A percentile compares a stretch with the other conserved stretches of the same genome.
Conservation (phyloP, 306 rosid genomes). For the Inga oerstediana region DNA sequence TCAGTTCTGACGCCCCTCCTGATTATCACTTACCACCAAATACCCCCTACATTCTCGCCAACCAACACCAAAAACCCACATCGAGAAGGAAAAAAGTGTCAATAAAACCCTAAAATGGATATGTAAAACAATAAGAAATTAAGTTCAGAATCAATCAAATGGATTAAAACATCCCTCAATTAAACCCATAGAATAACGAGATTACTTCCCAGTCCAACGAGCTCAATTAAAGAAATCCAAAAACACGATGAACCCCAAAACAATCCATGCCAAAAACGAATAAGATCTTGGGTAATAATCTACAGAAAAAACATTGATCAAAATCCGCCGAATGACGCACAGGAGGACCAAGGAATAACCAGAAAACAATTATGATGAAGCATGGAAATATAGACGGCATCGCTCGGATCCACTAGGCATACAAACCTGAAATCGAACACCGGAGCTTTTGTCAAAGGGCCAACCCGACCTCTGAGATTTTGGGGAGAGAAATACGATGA, state of each 20-base stretch:
- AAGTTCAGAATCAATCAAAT: slow-evolving; percentile 39
- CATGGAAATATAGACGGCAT: slow-evolving; percentile 22
- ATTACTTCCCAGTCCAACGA: slow-evolving; percentile 35
- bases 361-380: slow-evolving; percentile 1
- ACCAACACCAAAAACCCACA: slow-evolving; percentile 47
- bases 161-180: slow-evolving; percentile 17
- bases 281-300: slow-evolving; percentile 54
- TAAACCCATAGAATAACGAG: slow-evolving; percentile 37
- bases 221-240: slow-evolving; percentile 36
- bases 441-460: slow-evolving; percentile 56
- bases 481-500: slow-evolving; percentile 49
- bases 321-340: slow-evolving; percentile 44
- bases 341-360: not conserved
- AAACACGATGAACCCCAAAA: slow-evolving; percentile 17
- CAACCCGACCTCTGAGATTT: slow-evolving; percentile 65
- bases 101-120: slow-evolving; percentile 50
- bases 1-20: not conserved
- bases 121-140: slow-evolving; percentile 3
- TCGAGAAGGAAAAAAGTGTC: slow-evolving; percentile 8
- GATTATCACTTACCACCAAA: slow-evolving; percentile 26
- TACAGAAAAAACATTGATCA: slow-evolving; percentile 42
- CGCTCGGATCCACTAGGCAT: slow-evolving; percentile 60
- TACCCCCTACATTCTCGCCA: slow-evolving; percentile 26
- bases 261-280: slow-evolving; percentile 25
- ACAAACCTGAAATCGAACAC: slow-evolving; percentile 71